These are phyloP conservation scores for Fusarium anguioides DNA, from an alignment of 2,329 filamentous ascomycete species.

Conservation along the genomic window DNA sequence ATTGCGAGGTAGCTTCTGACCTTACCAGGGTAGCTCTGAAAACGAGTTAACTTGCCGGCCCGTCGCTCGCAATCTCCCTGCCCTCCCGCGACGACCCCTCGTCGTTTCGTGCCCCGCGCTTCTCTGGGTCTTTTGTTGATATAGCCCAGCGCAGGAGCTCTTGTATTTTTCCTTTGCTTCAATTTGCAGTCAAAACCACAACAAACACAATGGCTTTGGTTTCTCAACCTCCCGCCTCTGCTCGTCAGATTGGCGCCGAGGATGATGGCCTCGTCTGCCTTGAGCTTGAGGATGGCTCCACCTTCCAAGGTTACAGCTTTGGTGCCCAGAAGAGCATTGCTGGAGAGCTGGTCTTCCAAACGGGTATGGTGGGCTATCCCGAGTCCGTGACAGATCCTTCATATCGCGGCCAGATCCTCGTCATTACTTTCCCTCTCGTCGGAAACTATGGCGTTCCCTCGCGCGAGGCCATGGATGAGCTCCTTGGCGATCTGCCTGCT, in stretches of 20 bases:
- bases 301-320: slow-evolving; percentile 96
- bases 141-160: slow-evolving; percentile 26
- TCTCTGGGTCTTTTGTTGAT: slow-evolving; percentile 29
- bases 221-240: slow-evolving; percentile 67
- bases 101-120: slow-evolving; percentile 48
- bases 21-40: slow-evolving; percentile 52
- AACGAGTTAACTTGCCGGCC: slow-evolving; percentile 53
- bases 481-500: slow-evolving; percentile 86
- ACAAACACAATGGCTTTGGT: slow-evolving; percentile 48
- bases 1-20: slow-evolving; percentile 54
- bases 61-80: slow-evolving; percentile 49
- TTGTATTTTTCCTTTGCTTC: slow-evolving; percentile 17
- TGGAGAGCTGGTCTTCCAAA: slow-evolving; percentile 99
- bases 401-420: slow-evolving; percentile 92
- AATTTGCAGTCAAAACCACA: slow-evolving; percentile 18
- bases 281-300: slow-evolving; percentile 90
- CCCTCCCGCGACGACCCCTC: slow-evolving; percentile 36
- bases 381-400: slow-evolving; percentile 92
- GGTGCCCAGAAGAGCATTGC: slow-evolving; percentile 94
- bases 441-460: slow-evolving; percentile 98
- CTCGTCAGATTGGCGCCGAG: slow-evolving; percentile 63
- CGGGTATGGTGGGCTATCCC: slow-evolving; percentile 98
- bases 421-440: slow-evolving; percentile 94
- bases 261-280: slow-evolving; percentile 80
- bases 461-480: slow-evolving; percentile 83